A percentile compares a stretch with the other conserved stretches of the same genome.
Conservation (phyloP, 2,329 filamentous ascomycete genomes). For the Dactylellina leptospora region DNA sequence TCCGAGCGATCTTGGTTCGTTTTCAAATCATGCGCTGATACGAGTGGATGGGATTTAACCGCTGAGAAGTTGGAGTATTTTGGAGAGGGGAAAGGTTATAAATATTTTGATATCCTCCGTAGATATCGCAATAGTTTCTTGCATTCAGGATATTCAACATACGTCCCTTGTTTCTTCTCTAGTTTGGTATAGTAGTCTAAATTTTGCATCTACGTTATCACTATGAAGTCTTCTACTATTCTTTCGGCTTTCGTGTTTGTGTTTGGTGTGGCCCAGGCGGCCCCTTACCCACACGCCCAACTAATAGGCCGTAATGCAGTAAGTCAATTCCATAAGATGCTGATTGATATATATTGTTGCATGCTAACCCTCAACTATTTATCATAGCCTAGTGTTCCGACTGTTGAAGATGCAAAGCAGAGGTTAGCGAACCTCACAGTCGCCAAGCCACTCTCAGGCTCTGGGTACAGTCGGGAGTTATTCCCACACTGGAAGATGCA, state of each 20-base stretch:
- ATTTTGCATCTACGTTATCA: neutral
- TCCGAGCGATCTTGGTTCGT: neutral
- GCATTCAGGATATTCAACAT: constrained; percentile 17
- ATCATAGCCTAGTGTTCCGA: constrained; percentile 34
- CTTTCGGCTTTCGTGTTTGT: constrained; percentile 33
- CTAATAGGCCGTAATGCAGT: constrained; percentile 17
- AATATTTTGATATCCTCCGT: constrained; percentile 12
- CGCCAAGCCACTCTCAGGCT: neutral
- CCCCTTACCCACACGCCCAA: constrained; percentile 28
- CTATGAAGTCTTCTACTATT: constrained; percentile 40
- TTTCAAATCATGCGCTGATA: constrained; percentile 20
- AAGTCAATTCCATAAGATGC: neutral
- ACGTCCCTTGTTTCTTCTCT: too few relatives aligned
- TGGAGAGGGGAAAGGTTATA: neutral
- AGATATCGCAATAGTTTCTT: constrained; percentile 24
- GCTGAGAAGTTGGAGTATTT: neutral
- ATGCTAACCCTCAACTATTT: too few relatives aligned
- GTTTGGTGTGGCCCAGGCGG: constrained; percentile 41
- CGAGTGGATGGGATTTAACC: constrained; percentile 16
- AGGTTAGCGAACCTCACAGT: constrained; percentile 28
- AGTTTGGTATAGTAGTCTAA: neutral
- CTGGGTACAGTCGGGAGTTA: constrained; percentile 65
- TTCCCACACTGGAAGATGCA: constrained; percentile 78
- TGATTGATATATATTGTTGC: too few relatives aligned
- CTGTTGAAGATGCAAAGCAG: constrained; percentile 19